phyloP scores from a whole-genome alignment of 345 rosid species.

The Microthlaspi erraticum region DNA sequence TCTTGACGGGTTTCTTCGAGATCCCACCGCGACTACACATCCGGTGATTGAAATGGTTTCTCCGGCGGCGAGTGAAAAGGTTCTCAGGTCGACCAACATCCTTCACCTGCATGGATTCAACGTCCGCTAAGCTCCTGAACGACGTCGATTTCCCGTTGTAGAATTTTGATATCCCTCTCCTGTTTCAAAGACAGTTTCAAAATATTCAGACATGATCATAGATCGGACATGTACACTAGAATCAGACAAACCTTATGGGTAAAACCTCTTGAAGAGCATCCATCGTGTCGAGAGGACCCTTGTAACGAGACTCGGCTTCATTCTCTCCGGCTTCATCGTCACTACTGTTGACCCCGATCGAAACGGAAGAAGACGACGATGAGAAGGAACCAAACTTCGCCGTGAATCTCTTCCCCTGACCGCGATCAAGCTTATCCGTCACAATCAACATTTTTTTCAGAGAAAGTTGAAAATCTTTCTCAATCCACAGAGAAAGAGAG shows the following conservation, averaged over 20 bases:
- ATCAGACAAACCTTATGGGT: conserved; percentile 53
- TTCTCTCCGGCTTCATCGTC: conserved; percentile 46
- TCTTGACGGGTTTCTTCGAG: conserved; percentile 57
- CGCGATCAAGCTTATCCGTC: conserved; percentile 23
- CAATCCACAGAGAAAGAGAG: conserved; percentile 9
- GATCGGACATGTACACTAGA: not conserved
- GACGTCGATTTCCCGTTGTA: conserved; percentile 80
- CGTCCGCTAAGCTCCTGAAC: conserved; percentile 53
- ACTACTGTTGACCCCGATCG: conserved; percentile 59
- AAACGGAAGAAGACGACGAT: conserved; percentile 44
- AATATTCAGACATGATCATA: not conserved
- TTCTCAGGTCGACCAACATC: conserved; percentile 72
- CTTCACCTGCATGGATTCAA: conserved; percentile 47
- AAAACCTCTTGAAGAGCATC: conserved; percentile 60
- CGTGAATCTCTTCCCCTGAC: not conserved
- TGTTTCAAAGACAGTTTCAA: conserved; percentile 30
- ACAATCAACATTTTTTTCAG: conserved; percentile 34
- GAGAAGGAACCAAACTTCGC: conserved; percentile 12
- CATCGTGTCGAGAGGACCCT: conserved; percentile 59
- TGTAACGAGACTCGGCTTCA: conserved; percentile 63
- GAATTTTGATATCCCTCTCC: conserved; percentile 75
- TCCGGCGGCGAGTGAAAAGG: conserved; percentile 50
- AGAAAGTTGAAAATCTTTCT: not conserved
- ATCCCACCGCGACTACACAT: conserved; percentile 51
- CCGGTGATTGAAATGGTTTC: conserved; percentile 57